Conservation (phyloP, 2,329 filamentous ascomycete genomes). For the Macroventuria anomochaeta region DNA sequence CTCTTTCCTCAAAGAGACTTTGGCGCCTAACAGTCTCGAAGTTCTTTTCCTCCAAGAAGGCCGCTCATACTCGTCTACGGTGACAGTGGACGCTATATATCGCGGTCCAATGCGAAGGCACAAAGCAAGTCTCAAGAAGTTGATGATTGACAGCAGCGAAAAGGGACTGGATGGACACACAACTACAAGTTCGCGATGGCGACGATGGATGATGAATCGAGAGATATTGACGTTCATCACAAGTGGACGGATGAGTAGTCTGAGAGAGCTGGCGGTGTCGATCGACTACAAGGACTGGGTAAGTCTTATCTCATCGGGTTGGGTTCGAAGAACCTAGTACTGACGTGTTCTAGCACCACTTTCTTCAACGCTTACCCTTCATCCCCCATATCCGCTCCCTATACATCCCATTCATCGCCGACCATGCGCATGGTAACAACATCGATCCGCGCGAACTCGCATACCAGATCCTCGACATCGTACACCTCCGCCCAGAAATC, state of each 20-base stretch:
- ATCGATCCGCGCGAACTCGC: conserved; percentile 73
- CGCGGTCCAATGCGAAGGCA: conserved; percentile 74
- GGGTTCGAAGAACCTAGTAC: conserved; percentile 1
- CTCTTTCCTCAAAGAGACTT: conserved; percentile 75
- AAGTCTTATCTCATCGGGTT: conserved; percentile 41
- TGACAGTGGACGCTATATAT: conserved; percentile 75
- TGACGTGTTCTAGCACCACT: conserved; percentile 67
- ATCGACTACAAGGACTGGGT: conserved; percentile 82
- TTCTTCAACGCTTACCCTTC: conserved; percentile 75
- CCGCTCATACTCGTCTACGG: conserved; percentile 60
- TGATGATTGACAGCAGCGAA: conserved; percentile 75
- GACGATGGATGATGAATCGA: conserved; percentile 72
- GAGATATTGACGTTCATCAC: conserved; percentile 76
- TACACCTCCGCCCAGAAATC: conserved; percentile 76
- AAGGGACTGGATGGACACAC: conserved; percentile 55
- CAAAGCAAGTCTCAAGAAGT: conserved; percentile 70
- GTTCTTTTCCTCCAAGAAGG: conserved; percentile 78
- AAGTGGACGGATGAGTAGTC: conserved; percentile 74
- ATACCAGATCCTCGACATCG: conserved; percentile 77
- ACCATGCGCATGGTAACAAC: conserved; percentile 62
- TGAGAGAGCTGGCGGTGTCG: conserved; percentile 74
- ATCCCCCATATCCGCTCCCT: conserved; percentile 73
- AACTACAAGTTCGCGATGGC: conserved; percentile 58
- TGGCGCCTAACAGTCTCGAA: conserved; percentile 81
- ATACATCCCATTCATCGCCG: conserved; percentile 71